phyloP scores from a whole-genome alignment of 192 early-diverging fungal species.

The Podila clonocystis region DNA sequence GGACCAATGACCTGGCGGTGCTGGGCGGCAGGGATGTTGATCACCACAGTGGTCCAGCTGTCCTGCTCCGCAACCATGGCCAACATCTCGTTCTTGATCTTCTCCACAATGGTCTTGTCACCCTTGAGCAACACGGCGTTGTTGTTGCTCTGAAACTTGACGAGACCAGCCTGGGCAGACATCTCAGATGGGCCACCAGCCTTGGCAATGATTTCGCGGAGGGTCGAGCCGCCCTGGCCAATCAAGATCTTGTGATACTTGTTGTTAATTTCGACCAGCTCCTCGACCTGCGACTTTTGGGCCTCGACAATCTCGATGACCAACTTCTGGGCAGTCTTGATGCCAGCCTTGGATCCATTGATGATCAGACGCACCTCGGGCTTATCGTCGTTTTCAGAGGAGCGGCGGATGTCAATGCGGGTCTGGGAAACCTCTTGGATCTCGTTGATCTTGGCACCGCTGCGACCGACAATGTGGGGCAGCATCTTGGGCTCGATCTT shows the following conservation, averaged over 20 bases:
- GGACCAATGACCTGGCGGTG: constrained; percentile 88
- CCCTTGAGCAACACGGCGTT: constrained; percentile 73
- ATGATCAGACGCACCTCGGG: constrained; percentile 56
- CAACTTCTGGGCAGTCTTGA: constrained; percentile 62
- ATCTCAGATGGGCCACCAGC: constrained; percentile 67
- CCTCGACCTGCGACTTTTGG: constrained; percentile 65
- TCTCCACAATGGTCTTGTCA: constrained; percentile 67
- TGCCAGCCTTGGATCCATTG: constrained; percentile 64
- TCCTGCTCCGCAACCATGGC: constrained; percentile 62
- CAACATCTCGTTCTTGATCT: constrained; percentile 57
- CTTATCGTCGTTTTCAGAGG: constrained; percentile 48
- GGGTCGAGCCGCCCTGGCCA: constrained; percentile 67
- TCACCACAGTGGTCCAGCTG: constrained; percentile 60
- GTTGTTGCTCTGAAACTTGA: constrained; percentile 70
- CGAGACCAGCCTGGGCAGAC: constrained; percentile 56
- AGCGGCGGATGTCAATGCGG: constrained; percentile 77
- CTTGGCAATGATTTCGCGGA: constrained; percentile 69
- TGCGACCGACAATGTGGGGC: constrained; percentile 83
- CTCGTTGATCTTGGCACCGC: constrained; percentile 75
- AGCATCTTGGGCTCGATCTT: constrained; percentile 69
- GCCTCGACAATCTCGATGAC: constrained; percentile 71
- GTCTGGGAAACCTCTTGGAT: constrained; percentile 78
- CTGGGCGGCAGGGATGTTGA: constrained; percentile 78
- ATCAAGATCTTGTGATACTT: constrained; percentile 75
- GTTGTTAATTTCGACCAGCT: constrained; percentile 57